Base-by-base conservation (phyloP, 352 stramenopile species). In the Globisporangium cylindrosporum region DNA sequence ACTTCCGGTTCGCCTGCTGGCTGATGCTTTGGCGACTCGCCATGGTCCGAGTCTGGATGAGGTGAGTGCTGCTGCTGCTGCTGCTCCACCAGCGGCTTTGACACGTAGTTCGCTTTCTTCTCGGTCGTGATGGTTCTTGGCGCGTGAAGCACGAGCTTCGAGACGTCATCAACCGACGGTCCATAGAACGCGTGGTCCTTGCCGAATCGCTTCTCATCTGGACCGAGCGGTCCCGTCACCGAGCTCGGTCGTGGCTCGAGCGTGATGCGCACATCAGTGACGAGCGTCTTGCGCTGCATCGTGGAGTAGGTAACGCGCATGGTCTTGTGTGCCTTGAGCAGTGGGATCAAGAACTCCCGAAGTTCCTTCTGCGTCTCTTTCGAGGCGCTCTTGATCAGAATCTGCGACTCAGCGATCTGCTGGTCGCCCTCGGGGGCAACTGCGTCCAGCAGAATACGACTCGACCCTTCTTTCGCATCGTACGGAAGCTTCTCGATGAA, bases 231-330 rank as follows among this genome's bases (percentile, higher is more conserved):
- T 0, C 82, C 84, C 18, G 86, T 80, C 36, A 88, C 88, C 2
- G 86, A 88, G 53, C 79, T 73, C 6, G 82, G 75, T n/a, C 87
- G 85, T 46, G 77, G 80, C 70, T 95, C 83, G n/a, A 95, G 74
- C 62, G 79, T 88, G n/a, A 95, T 75, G 9, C 86, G 84, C 36
- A 93, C 78, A 27, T 95, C 87, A 1, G 87, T 92, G 22, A 91
- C 85, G 0, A 95, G 68, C 15, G 86, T 92, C 55, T 82, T 84
- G 29, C 87, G 84, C 73, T 90, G 73, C 73, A 91, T 74, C 4
- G 80, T 90, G 29, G 79, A 75, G 64, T 89, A 94, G 55, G 80
- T 83, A 15, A 94, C 78, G 27, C 86, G 77, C 53, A 92, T 70
- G 36, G 79, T 78, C 43, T 86, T 84, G 49, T 92, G 78, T 9